Conservation (phyloP, 2,329 filamentous ascomycete genomes). For the Monosporascus sp. region DNA sequence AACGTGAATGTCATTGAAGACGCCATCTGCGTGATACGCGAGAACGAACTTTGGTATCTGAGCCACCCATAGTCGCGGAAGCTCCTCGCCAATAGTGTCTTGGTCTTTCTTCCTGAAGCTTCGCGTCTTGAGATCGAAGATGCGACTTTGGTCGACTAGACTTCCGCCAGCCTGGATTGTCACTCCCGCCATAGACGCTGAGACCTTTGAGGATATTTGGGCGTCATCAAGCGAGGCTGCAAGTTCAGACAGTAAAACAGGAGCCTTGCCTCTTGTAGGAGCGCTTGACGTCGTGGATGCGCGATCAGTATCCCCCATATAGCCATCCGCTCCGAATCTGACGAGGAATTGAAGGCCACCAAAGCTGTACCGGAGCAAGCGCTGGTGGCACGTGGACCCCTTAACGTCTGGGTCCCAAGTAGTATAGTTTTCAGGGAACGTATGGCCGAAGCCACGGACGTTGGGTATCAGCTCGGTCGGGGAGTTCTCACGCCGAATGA, state of each 20-base stretch:
- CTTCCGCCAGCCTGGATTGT: slow-evolving; percentile 17
- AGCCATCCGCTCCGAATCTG: slow-evolving; percentile 56
- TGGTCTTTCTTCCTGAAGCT: slow-evolving; percentile 17
- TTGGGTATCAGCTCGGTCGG: slow-evolving; percentile 49
- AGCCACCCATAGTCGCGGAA: slow-evolving; percentile 37
- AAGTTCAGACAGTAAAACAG: background rate
- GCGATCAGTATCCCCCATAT: slow-evolving; percentile 20
- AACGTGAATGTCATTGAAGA: slow-evolving; percentile 27
- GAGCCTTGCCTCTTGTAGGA: background rate
- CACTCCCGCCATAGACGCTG: background rate
- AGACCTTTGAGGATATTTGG: background rate
- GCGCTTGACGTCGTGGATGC: background rate
- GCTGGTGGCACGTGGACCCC: slow-evolving; percentile 55
- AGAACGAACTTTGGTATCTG: slow-evolving; percentile 35
- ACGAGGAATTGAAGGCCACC: slow-evolving; percentile 45
- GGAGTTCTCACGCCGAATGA: slow-evolving; percentile 56
- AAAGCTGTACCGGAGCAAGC: slow-evolving; percentile 54
- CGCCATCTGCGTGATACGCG: slow-evolving; percentile 32
- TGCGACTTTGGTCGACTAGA: slow-evolving; percentile 21
- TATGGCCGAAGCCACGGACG: slow-evolving; percentile 58
- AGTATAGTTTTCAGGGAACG: slow-evolving; percentile 62
- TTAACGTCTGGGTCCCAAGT: slow-evolving; percentile 51
- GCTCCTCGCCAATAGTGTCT: slow-evolving; percentile 28
- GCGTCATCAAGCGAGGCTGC: background rate
- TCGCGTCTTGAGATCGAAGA: slow-evolving; percentile 43